Base-by-base conservation (phyloP, 768 basidiomycete genomes). In the Mycena metata region DNA sequence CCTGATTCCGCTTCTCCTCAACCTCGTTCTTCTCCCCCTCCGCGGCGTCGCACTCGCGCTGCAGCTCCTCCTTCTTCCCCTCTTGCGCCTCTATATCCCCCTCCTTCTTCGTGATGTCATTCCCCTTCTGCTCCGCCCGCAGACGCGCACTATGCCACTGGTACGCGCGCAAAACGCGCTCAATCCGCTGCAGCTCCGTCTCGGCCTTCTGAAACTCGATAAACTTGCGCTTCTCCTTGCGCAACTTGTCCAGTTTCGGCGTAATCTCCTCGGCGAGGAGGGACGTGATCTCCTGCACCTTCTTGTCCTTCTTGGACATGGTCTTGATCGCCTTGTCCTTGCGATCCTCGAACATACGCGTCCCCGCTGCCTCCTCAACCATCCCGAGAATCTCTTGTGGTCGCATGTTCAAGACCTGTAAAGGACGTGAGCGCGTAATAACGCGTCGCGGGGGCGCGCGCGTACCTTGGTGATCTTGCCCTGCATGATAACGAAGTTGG, bases 401-500 rank as follows among this genome's bases (percentile, higher is more conserved):
- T 26, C 95, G 92, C 98, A 99, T 99, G 79, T 98, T 99, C 55
- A 99, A 89, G 5, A 95, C 93, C 91, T 91, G 23, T 17, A 16
- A 17, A 39, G 42, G 3, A 13, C 52, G 5, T 60, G 60, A 51
- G 46, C 54, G 45, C 17, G 19, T 12, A 23, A 26, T 15, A 30
- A 11, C 19, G 24, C 26, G 39, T 2, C 10, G 12, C 2, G 33
- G 30, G 2, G 13, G 3, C 1, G 19, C 10, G 9, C 5, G 19
- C 79, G 45, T 36, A 93, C 96, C 83, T 99, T 99, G 13, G 98
- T 99, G 77, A 99, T 99, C 56, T 96, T 94, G 33, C 98, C 97
- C 80, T 99, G 98, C 97, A 99, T 99, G 78, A 99, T 98, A 66
- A 99, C 86, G 83, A 99, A 99, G 78, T 99, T 99, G 49, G 98